phyloP scores from a whole-genome alignment of 2,329 filamentous ascomycete species.

The Colletotrichum simmondsii region DNA sequence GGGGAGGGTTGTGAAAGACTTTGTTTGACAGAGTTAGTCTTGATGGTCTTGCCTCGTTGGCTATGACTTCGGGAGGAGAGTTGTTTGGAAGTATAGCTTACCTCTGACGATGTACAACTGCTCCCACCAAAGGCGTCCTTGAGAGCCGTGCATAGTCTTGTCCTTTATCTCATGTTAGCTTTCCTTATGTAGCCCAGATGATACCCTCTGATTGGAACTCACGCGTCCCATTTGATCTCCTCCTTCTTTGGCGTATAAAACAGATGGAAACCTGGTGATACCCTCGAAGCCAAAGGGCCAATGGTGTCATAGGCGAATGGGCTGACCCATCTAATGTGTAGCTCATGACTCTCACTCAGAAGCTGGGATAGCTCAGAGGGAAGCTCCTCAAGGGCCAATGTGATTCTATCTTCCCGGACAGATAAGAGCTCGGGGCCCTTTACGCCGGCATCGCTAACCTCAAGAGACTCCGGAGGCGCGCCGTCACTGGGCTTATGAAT shows the following conservation, averaged over 20 bases:
- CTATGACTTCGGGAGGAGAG: background rate
- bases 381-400: conserved; percentile 78
- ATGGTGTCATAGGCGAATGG: conserved; percentile 65
- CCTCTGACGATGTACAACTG: conserved; percentile 57
- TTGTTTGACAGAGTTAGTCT: background rate
- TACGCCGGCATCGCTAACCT: conserved; percentile 66
- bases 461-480: conserved; percentile 72
- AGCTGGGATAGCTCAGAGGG: conserved; percentile 72
- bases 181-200: background rate
- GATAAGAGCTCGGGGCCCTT: conserved; percentile 68
- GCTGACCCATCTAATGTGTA: conserved; percentile 85
- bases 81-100: background rate
- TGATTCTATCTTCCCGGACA: conserved; percentile 83
- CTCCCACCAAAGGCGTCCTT: conserved; percentile 66
- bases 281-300: conserved; percentile 78
- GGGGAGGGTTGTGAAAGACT: conserved; percentile 70
- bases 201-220: conserved; percentile 22
- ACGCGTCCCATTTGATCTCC: conserved; percentile 40
- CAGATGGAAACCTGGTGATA: conserved; percentile 85
- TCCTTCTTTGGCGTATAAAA: conserved; percentile 73
- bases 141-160: conserved; percentile 68
- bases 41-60: background rate
- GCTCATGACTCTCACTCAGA: conserved; percentile 73
- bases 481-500: conserved; percentile 73
- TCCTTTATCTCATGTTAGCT: conserved; percentile 43